phyloP scores from a whole-genome alignment of 352 stramenopile genomes.

The Phytopythium oedochilum region DNA sequence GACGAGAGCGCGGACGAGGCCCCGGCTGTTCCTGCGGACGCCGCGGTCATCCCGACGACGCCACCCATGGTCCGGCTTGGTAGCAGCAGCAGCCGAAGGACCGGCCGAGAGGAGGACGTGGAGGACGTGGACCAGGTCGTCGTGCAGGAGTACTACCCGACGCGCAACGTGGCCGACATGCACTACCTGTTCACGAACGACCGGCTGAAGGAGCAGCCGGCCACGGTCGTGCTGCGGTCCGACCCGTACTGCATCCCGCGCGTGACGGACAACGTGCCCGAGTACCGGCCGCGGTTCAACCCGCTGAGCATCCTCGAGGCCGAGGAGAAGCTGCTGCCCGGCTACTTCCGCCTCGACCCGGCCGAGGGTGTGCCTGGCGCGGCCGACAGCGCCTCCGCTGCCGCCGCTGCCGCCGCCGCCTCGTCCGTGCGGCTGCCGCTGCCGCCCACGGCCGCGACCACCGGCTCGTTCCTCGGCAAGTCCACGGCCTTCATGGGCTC shows the following conservation, averaged over 20 bases:
- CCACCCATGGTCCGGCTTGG: background rate
- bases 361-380: constrained; percentile 16
- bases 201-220: constrained; percentile 49
- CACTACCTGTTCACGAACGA: constrained; percentile 64
- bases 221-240: constrained; percentile 38
- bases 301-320: constrained; percentile 61
- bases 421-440: background rate
- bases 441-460: background rate
- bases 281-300: constrained; percentile 68
- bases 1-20: constrained; percentile 23
- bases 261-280: constrained; percentile 63
- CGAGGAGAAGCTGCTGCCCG: constrained; percentile 66
- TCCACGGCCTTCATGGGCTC: constrained; percentile 56
- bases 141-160: constrained; percentile 20
- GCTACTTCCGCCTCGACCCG: constrained; percentile 57
- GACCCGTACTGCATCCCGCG: constrained; percentile 74
- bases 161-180: constrained; percentile 42
- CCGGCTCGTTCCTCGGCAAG: constrained; percentile 19
- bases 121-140: constrained; percentile 5
- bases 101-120: too few relatives aligned
- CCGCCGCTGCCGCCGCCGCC: background rate
- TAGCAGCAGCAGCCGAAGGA: background rate
- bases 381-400: background rate
- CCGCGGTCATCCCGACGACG: constrained; percentile 1
- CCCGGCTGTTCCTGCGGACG: background rate